A percentile compares a stretch with the other conserved stretches of the same genome.
Evolutionary conservation across 2,329 filamentous ascomycete species (phyloP).

Genomic region (Fusarium sp.): DNA sequence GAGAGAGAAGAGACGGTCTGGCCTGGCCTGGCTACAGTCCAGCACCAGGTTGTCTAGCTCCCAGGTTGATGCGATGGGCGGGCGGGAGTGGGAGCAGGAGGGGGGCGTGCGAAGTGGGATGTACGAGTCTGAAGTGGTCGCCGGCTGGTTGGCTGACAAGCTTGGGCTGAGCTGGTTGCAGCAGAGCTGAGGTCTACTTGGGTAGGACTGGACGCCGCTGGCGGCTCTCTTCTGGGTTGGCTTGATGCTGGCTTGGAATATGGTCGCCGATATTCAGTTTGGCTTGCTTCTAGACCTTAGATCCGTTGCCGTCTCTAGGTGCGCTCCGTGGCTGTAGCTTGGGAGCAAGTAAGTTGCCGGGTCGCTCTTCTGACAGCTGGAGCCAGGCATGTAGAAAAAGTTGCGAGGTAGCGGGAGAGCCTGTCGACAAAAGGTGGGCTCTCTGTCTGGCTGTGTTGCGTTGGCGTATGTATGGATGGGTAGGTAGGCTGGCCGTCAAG

Average conservation of each 20-base stretch:
- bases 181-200: constrained; percentile 3
- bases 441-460: constrained; percentile 6
- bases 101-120: constrained; percentile 12
- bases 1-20: constrained; percentile 7
- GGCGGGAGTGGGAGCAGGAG: constrained; percentile 7
- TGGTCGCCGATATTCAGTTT: background rate
- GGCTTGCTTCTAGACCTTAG: constrained; percentile 1
- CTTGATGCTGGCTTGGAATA: constrained; percentile 3
- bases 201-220: constrained; percentile 8
- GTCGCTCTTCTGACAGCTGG: background rate
- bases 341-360: background rate
- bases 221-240: background rate
- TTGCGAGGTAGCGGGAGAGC: background rate
- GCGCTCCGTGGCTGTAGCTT: background rate
- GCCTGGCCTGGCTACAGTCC: background rate
- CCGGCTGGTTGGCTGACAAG: constrained; percentile 22
- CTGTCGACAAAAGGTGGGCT: constrained; percentile 11
- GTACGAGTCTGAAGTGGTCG: constrained; percentile 25
- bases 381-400: background rate
- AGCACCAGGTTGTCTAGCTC: background rate
- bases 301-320: background rate
- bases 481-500: background rate
- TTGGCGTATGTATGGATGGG: constrained; percentile 7
- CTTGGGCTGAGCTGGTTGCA: constrained; percentile 31
- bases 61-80: background rate